Evolutionary conservation across 1,139 yeast genomes (phyloP).

Genomic region (Casaregolazyma suthepensis): DNA sequence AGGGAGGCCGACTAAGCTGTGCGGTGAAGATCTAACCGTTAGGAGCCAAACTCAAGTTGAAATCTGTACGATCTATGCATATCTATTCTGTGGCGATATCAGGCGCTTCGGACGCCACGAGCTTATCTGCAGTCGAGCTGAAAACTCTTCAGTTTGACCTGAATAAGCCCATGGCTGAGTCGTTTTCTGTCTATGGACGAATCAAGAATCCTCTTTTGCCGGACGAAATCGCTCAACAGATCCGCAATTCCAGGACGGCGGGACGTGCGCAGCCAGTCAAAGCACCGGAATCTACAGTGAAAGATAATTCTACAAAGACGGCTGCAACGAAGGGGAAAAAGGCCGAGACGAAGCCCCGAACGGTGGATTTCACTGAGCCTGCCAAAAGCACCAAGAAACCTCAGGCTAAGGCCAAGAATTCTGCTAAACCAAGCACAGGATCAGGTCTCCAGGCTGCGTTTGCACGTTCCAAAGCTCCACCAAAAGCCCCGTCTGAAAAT

Average conservation of each 20-base stretch:
- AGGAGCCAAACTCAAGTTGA: slow-evolving; percentile 15
- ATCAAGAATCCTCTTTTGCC: slow-evolving; percentile 11
- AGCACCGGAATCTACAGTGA: background rate
- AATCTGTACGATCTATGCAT: slow-evolving; percentile 16
- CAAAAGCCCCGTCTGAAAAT: slow-evolving; percentile 13
- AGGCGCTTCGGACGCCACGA: slow-evolving; percentile 1
- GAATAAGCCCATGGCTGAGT: slow-evolving; percentile 5
- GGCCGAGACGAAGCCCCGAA: background rate
- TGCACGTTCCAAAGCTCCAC: slow-evolving; percentile 12
- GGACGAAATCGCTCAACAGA: background rate
- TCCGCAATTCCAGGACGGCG: background rate
- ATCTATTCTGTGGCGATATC: slow-evolving; percentile 17
- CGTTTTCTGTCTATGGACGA: slow-evolving; percentile 12
- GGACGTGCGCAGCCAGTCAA: background rate
- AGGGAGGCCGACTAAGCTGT: background rate
- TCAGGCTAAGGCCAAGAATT: background rate
- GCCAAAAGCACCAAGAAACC: background rate
- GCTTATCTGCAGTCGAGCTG: slow-evolving; percentile 4
- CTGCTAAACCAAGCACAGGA: slow-evolving; percentile 1
- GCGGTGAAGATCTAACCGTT: background rate
- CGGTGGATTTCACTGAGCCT: background rate
- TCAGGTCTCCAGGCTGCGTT: slow-evolving; percentile 13
- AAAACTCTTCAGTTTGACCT: slow-evolving; percentile 8
- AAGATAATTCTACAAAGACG: background rate
- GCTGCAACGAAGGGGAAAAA: too few species aligned